A percentile compares a stretch with the other conserved stretches of the same genome.
phyloP scores from a whole-genome alignment of 352 stramenopile genomes.

The Phytophthora cactorum region DNA sequence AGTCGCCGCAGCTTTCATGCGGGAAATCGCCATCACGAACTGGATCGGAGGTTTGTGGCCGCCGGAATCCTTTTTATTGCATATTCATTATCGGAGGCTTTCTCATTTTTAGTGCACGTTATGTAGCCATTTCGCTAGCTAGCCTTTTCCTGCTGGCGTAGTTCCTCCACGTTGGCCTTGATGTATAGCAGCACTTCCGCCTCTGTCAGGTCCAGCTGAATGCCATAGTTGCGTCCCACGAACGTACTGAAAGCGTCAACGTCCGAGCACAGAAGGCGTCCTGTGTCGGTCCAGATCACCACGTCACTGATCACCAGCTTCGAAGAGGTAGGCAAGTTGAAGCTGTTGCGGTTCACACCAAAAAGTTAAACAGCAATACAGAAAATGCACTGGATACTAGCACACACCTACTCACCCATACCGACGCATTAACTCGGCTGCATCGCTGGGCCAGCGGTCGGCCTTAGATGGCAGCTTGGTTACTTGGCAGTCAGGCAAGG shows the following conservation, averaged over 20 bases:
- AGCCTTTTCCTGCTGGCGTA: constrained; percentile 40
- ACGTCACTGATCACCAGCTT: constrained; percentile 68
- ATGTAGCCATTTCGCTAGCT: constrained; percentile 1
- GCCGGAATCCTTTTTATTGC: background rate
- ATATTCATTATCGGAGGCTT: background rate
- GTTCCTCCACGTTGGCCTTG: constrained; percentile 75
- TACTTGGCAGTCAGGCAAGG: constrained; percentile 60
- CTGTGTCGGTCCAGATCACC: constrained; percentile 71
- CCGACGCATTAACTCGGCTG: constrained; percentile 47
- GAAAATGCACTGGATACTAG: background rate
- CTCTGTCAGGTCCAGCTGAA: constrained; percentile 72
- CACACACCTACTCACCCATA: constrained; percentile 44
- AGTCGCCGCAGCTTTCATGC: constrained; percentile 41
- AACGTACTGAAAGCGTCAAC: constrained; percentile 73
- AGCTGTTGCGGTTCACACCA: constrained; percentile 12
- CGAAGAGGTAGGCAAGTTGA: constrained; percentile 45
- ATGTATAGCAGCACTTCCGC: constrained; percentile 68
- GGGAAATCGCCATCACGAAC: constrained; percentile 42
- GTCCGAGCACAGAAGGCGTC: constrained; percentile 64
- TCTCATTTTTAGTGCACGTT: background rate
- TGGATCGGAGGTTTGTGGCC: constrained; percentile 17
- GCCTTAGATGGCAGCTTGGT: constrained; percentile 56
- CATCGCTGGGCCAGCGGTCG: constrained; percentile 54
- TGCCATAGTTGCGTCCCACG: constrained; percentile 60
- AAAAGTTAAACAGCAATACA: constrained; percentile 10